These are phyloP conservation scores for Neonectria hederae DNA, from an alignment of 2,329 filamentous ascomycete genomes.

Conservation along the genomic window DNA sequence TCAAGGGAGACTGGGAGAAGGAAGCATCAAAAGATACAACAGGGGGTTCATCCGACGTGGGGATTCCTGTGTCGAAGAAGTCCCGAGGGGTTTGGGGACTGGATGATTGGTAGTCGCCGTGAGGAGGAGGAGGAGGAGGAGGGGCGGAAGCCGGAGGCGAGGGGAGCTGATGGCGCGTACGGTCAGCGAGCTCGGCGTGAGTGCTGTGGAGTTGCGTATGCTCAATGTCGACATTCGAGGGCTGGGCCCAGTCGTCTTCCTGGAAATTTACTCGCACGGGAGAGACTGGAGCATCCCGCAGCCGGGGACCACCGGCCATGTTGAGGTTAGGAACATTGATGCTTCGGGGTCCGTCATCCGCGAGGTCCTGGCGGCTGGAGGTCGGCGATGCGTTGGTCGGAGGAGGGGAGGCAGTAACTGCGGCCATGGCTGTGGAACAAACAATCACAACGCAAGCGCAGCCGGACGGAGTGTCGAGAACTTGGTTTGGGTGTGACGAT, in stretches of 20 bases:
- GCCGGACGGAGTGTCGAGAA: conserved; percentile 20
- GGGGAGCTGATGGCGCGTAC: conserved; percentile 32
- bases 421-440: conserved; percentile 44
- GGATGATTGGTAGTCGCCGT: conserved; percentile 17
- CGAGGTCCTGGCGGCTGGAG: conserved; percentile 31
- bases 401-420: conserved; percentile 48
- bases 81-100: conserved; percentile 24
- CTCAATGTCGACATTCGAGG: conserved; percentile 64
- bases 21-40: conserved; percentile 23
- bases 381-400: conserved; percentile 43
- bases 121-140: conserved; percentile 46
- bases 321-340: conserved; percentile 45
- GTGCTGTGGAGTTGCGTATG: conserved; percentile 43
- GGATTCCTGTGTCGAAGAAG: conserved; percentile 19
- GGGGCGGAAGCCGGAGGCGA: conserved; percentile 46
- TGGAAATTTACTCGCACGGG: conserved; percentile 66
- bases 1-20: conserved; percentile 15
- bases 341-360: conserved; percentile 44
- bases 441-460: conserved; percentile 17
- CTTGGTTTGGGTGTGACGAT: conserved; percentile 19
- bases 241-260: conserved; percentile 61
- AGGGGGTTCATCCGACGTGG: conserved; percentile 12
- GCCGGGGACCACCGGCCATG: conserved; percentile 51
- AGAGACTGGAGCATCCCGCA: conserved; percentile 64
- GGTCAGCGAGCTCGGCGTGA: conserved; percentile 40